Evolutionary conservation across 495 filamentous ascomycete species (phyloP), one percentile per base, ranked within the genome.

Genomic region (Viridothelium virens): DNA sequence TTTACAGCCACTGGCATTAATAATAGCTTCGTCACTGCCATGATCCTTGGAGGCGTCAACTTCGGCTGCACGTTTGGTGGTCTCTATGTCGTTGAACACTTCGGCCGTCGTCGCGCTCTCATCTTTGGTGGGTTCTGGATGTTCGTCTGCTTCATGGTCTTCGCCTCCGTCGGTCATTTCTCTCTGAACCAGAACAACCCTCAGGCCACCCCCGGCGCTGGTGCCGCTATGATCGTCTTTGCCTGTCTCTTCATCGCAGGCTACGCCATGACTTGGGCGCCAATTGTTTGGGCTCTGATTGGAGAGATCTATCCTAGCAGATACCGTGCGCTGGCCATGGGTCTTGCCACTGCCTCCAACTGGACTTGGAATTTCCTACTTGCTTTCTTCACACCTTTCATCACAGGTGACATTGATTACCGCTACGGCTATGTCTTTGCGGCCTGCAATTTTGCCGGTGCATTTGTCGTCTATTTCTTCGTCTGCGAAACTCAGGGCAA

Each of bases 361-460:
- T 96, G 91, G 91, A 83, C 86, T 65, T 94, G 87, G 87, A 96
- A 95, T 76, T 96, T 93, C 80, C 75, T 93, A 69, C 86, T 94
- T 71, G 85, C 86, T 11, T 91, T 94, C 82, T 89, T 92, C 79
- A 91, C 90, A 2, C 89, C 90, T 6, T 87, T 89, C 75, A 90
- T 91, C 72, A 84, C 81, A 47, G 74, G 74, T 25, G 79, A 82
- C 44, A 92, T 95, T 69, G 80, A 85, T 67, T 93, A 86, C 77
- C 76, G 79, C 34, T 92, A 91, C 77, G 90, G 91, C 41, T 93
- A 89, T 75, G 84, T 95, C 67, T 92, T 93, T 70, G 89, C 87
- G 2, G 85, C 74, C 2, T 90, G 86, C 79, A 88, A 85, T 73
- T 76, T 89, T 68, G 77, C 81, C 3, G 89, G 80, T 18, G 81